A percentile compares a stretch with the other conserved stretches of the same genome.
phyloP scores from a whole-genome alignment of 1,284 basidiomycete genomes.

The Leucoagaricus sp. region DNA sequence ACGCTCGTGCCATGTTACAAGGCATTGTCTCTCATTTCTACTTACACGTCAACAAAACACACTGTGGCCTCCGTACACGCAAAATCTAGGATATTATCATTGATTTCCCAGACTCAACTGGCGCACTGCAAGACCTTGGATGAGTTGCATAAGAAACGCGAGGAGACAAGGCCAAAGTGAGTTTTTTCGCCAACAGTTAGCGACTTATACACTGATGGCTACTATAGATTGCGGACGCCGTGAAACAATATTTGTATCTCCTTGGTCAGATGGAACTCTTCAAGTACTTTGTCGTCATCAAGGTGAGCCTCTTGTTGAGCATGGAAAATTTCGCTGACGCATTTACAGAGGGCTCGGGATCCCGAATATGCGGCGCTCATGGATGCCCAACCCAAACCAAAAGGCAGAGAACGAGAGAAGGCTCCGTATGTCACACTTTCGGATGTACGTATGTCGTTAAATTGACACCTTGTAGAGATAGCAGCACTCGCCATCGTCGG shows the following conservation, averaged over 20 bases:
- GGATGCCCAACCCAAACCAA: conserved; percentile 81
- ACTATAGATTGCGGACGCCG: conserved; percentile 84
- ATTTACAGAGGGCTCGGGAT: conserved; percentile 78
- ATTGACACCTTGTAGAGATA: conserved; percentile 49
- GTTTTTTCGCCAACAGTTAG: conserved; percentile 18
- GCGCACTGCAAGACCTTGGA: conserved; percentile 85
- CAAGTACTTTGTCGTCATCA: conserved; percentile 95
- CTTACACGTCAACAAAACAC: conserved; percentile 86
- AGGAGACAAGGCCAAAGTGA: conserved; percentile 82
- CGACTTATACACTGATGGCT: conserved; percentile 13
- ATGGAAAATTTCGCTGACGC: not conserved
- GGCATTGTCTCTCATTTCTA: conserved; percentile 88
- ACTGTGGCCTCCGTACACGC: conserved; percentile 80
- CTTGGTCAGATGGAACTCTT: conserved; percentile 95
- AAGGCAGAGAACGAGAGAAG: conserved; percentile 81
- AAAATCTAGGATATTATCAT: conserved; percentile 97
- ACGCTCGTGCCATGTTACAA: conserved; percentile 70
- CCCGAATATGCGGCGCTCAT: conserved; percentile 92
- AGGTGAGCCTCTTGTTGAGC: conserved; percentile 46
- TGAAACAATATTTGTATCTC: conserved; percentile 94
- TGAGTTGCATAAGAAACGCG: conserved; percentile 64
- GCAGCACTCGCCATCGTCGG: conserved; percentile 85
- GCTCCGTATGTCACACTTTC: conserved; percentile 53
- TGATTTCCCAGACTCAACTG: conserved; percentile 86
- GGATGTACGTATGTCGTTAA: not conserved